phyloP scores from a whole-genome alignment of 441 rosid genomes.

The Eruca vesicaria region DNA sequence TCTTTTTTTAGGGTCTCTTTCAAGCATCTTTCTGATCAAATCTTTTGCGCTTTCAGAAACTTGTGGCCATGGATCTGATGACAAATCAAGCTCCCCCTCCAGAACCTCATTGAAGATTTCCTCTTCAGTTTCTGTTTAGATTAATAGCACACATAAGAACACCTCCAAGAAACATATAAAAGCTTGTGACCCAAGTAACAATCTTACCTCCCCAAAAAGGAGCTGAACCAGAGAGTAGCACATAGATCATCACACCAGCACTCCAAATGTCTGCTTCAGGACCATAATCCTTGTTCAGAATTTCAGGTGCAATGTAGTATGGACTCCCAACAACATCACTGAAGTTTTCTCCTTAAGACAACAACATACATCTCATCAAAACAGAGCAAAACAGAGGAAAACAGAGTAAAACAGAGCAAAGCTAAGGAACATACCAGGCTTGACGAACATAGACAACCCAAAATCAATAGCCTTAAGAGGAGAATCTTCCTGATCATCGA shows the following conservation, averaged over 20 bases:
- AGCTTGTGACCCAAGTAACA: neutral
- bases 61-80: conserved; percentile 68
- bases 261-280: conserved; percentile 75
- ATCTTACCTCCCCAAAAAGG: conserved; percentile 69
- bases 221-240: conserved; percentile 59
- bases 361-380: neutral
- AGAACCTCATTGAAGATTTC: conserved; percentile 62
- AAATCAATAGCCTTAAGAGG: conserved; percentile 70
- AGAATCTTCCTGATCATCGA: conserved; percentile 52
- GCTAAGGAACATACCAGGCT: conserved; percentile 47
- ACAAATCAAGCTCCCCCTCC: conserved; percentile 57
- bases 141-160: neutral
- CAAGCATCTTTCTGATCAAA: conserved; percentile 60
- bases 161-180: neutral
- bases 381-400: neutral
- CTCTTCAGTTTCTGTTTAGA: conserved; percentile 48
- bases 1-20: conserved; percentile 49
- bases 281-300: conserved; percentile 53
- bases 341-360: conserved; percentile 47
- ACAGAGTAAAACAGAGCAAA: neutral
- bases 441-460: conserved; percentile 61
- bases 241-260: conserved; percentile 64
- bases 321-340: conserved; percentile 71
- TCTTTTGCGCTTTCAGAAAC: conserved; percentile 65
- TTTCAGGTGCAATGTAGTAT: conserved; percentile 30